These are phyloP conservation scores for Stagonosporopsis tanaceti DNA, from an alignment of 2,329 filamentous ascomycete genomes.

Conservation along the genomic window DNA sequence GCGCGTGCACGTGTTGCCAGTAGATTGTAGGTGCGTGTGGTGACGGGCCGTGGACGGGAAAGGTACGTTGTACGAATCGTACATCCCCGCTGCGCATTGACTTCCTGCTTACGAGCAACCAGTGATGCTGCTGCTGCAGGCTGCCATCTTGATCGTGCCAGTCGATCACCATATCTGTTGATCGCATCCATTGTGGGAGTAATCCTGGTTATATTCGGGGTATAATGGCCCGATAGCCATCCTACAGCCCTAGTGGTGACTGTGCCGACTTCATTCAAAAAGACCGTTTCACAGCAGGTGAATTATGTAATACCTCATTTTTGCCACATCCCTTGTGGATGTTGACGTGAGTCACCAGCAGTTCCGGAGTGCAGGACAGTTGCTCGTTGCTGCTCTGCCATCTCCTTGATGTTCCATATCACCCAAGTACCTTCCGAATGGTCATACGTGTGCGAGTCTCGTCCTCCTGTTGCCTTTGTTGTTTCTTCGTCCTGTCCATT, in stretches of 20 bases:
- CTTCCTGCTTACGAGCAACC: neutral
- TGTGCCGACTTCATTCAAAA: neutral
- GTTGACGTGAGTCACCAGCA: neutral
- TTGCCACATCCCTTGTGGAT: neutral
- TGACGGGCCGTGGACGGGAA: slow-evolving; percentile 2
- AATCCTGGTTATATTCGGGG: neutral
- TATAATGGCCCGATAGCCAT: neutral
- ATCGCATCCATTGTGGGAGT: neutral
- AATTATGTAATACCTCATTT: neutral
- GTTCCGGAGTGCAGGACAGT: neutral
- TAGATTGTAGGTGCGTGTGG: neutral
- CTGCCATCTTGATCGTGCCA: neutral
- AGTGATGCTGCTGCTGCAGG: neutral
- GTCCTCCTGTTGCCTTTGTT: neutral
- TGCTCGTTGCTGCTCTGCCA: neutral
- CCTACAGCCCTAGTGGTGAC: neutral
- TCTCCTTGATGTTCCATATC: neutral
- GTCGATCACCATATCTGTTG: neutral
- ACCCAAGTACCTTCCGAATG: neutral
- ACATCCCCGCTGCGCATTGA: neutral
- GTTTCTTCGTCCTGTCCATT: neutral
- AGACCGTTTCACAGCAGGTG: neutral
- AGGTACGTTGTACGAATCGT: slow-evolving; percentile 12
- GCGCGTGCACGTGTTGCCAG: neutral
- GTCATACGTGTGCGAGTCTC: neutral